Base-by-base conservation (phyloP, 352 stramenopile species). In the Phytopythium cucurbitacearum region DNA sequence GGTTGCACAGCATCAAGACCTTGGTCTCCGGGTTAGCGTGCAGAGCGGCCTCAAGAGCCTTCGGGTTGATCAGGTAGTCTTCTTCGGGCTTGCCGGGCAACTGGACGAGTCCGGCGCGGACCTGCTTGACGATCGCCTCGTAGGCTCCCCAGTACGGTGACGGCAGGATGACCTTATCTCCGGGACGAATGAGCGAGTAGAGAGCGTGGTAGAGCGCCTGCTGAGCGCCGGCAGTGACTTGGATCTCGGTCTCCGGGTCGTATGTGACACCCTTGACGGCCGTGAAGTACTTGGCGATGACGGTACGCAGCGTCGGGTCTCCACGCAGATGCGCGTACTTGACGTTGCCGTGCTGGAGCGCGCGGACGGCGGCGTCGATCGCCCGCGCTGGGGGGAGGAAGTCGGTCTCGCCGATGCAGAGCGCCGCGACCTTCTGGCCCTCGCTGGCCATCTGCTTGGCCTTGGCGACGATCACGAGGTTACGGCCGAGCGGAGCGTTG, bases 121-220 rank as follows among this genome's bases (percentile, higher is more conserved):
- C 84, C 34, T 98, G 76, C 52, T 87, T 82, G 16, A 93, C 89
- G 67, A 98, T 99, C 69, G 97, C 93, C 5, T 92, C 93, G 80
- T 99, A 99, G 35, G 80, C 97, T 10, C 97, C 89, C 95, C 95
- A 99, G 76, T 97, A 99, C 3, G 96, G 96, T 38, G 94, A 91
- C 35, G 96, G 95, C 42, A 99, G 91, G 43, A 99, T 76, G 1
- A 98, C 96, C 61, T 97, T 85, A 65, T 98, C 94, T 4, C 94
- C 94, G 5, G 80, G 73, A 7, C 86, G 80, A 53, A 77, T 96
- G 8, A 96, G 67, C 0, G 91, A 86, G 48, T 98, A 69, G 0
- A 98, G 64, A 10, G 88, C 87, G 63, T 98, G 87, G 69, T 92
- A 98, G 4, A 98, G 83, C 33, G 74, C 84, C 67, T 98, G 95